Base-by-base conservation (phyloP, 805 yeast species). In the Debaryomyces tyrocola region DNA sequence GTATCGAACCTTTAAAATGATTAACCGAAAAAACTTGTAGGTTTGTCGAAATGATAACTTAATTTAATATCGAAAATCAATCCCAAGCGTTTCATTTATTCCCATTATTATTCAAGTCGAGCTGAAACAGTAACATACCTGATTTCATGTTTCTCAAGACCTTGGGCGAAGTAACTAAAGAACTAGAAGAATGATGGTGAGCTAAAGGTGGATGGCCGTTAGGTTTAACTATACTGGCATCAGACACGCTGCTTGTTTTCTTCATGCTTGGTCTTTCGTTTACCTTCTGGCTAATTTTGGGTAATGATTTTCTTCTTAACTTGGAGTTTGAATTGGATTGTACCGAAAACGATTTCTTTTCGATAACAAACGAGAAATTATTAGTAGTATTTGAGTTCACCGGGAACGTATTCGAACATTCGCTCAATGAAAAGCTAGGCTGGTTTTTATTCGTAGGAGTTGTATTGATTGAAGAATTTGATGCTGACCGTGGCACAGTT, bases 101-200 rank as follows among this genome's bases (percentile, higher is more conserved):
- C 33, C 37, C 27, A 27, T 42, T 45, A 20, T 46, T 50, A 15
- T 56, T 51, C 11, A 63, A 46, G 39, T 64, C 48, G 21, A 56
- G 41, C 41, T 54, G 56, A 46, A 64, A 64, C 41, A 62, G 62
- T 28, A 53, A 51, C 37, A 67, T 57, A 1, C 72, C 69, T 4
- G 66, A 55, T 48, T 63, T 58, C 64, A 66, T 61, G 46, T 52
- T 57, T 42, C 57, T 59, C 21, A 53, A 38, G 10, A 45, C 47
- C 36, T 53, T 52, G 6, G 57, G 56, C 6, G 42, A 39, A 9
- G 40, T 17, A 35, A 18, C 20, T 24, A 18, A 35, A 12, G 38
- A 35, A 15, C 18, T n/a, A n/a, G 38, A 35, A n/a, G 38, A 20
- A 11, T 35, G 42, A 14, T 24, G 20, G 12, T 43, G 40, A 10